Evolutionary conservation across 257 asterid genomes (phyloP).

Genomic region (Lavandula angustifolia): DNA sequence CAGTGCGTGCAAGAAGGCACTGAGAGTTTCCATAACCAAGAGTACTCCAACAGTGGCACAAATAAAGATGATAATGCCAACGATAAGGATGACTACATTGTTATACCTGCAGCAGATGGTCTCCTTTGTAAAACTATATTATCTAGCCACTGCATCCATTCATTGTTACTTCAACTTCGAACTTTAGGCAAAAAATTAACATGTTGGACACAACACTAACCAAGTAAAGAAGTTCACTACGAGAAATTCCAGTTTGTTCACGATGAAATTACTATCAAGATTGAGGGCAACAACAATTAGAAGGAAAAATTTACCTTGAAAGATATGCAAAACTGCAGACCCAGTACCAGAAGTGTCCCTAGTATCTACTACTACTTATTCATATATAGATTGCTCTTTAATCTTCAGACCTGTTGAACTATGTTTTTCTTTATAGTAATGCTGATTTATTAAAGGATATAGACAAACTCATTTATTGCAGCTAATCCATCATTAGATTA

Average conservation of each 20-base stretch:
- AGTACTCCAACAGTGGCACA: conserved; percentile 91
- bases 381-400: not conserved
- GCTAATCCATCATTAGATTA: not conserved
- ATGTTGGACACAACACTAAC: not conserved
- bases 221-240: not conserved
- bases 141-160: not conserved
- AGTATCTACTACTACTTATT: not conserved
- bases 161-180: not conserved
- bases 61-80: conserved; percentile 73
- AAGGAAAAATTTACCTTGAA: not conserved
- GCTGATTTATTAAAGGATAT: not conserved
- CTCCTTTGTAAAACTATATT: not conserved
- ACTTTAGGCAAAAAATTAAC: not conserved
- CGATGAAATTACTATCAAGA: not conserved
- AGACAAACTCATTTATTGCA: not conserved
- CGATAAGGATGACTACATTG: conserved; percentile 62
- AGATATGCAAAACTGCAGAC: not conserved
- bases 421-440: not conserved
- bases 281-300: not conserved
- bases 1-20: conserved; percentile 94
- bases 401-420: not conserved
- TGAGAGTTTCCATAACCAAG: conserved; percentile 98
- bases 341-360: not conserved
- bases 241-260: not conserved
- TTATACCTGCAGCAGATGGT: conserved; percentile 62